Base-by-base conservation (phyloP, 2,329 filamentous ascomycete genomes). In the Coniosporium tulheliwenetii region DNA sequence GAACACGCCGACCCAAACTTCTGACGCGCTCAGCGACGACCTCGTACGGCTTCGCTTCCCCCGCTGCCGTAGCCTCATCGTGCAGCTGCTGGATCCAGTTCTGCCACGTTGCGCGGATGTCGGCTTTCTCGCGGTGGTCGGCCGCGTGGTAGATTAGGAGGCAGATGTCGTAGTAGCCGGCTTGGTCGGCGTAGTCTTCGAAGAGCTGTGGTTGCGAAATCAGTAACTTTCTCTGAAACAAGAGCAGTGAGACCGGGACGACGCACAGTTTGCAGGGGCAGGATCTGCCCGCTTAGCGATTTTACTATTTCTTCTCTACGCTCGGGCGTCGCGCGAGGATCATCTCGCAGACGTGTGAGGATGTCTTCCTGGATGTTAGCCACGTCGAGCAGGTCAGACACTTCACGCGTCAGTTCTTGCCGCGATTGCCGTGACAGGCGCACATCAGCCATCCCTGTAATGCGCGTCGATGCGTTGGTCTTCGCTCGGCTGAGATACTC, bases 331-430 rank as follows among this genome's bases (percentile, higher is more conserved):
- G 95, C 71, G 36, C 91, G 76, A 1, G 66, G 57, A 48, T 98
- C 91, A 8, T 71, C 71, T 54, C 71, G 76, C 40, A 98, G 65
- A 37, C 85, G 74, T 55, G 86, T 81, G 16, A 96, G 61, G 35
- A 96, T 63, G 51, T 98, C 91, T 54, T 94, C 85, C 58, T 98
- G 91, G 40, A 98, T 91, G 53, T 91, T 89, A 10, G 87, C 89
- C 39, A 96, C 77, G 51, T 98, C 91, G 8, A 98, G 75, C 36
- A 93, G 69, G 49, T 91, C 86, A 2, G 79, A 79, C 16, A 95
- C 82, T 46, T 85, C 79, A 51, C 93, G 84, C 42, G 89, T 75
- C 26, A 96, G 69, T 44, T 86, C 72, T 58, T 95, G 91, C 56
- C 91, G 82, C 45, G 80, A 75, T 53, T 89, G 83, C 39, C 85